Base-by-base conservation (phyloP, 2,329 filamentous ascomycete species). In the Xylaria sp. region DNA sequence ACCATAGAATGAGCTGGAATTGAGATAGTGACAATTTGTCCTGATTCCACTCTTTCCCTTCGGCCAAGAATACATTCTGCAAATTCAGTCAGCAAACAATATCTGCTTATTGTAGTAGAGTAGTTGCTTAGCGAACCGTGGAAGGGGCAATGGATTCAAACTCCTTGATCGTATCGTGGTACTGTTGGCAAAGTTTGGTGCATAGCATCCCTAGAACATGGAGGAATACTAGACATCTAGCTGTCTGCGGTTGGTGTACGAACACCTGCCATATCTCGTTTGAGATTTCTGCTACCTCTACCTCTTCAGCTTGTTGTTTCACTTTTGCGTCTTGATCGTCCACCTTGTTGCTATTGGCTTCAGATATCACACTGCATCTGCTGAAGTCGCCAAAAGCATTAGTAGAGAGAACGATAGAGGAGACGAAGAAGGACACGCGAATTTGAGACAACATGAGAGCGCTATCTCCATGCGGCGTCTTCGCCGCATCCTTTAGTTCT, bases 381-480 rank as follows among this genome's bases (percentile, higher is more conserved):
- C 69, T 71, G 12, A 71, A 71, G 27, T 71, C 67, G 17, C 69
- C 69, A 30, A 69, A 69, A 24, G 50, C 60, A 9, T 71, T 69
- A 1, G 69, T 69, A 17, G 69, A 62, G 17, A 71, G 60, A 24
- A 69, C 53, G n/a, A 69, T 47, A 9, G 66, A 71, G 7, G 69
- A 71, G 12, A 62, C 53, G 11, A 55, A 45, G 39, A 68, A 51
- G 24, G 61, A 42, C 24, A 70, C 48, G 39, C 19, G 12, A n/a
- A 6, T 45, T 27, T 34, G 19, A 24, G 39, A 14, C 19, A 5
- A 17, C 14, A 6, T 50, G 12, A 61, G 9, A 51, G 45, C n/a
- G 5, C 39, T 42, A 1, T 42, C 14, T 14, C 12, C 2, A 17
- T 21, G 17, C 3, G n/a, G 8, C 2, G 19, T 8, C n/a, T n/a